A percentile compares a stretch with the other conserved stretches of the same genome.
Conservation (phyloP, 2,329 filamentous ascomycete species). For the Orbilia ellipsospora region DNA sequence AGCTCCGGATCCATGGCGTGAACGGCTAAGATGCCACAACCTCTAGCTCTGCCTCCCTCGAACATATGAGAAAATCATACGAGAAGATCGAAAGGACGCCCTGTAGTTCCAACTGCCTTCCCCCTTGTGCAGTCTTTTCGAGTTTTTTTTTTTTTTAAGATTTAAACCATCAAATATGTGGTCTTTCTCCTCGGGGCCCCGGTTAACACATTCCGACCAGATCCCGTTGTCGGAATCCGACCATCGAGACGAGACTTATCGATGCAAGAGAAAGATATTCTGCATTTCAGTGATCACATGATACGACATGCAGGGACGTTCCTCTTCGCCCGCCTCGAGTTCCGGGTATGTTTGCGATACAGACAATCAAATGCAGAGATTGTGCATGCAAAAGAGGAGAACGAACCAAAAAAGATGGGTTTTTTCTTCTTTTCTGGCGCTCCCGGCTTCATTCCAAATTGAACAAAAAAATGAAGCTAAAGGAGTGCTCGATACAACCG, state of each 20-base stretch:
- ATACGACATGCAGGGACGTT: conserved; percentile 47
- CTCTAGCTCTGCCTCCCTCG: conserved; percentile 12
- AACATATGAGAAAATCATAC: conserved; percentile 39
- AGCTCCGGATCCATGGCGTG: conserved; percentile 55
- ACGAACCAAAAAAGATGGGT: conserved; percentile 1
- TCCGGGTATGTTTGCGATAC: conserved; percentile 3
- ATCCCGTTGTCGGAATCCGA: conserved; percentile 14
- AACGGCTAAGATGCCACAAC: conserved; percentile 52
- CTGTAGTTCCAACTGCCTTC: not conserved
- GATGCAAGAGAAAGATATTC: conserved; percentile 16
- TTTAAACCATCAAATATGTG: no score
- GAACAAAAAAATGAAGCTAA: conserved; percentile 25
- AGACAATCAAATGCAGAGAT: conserved; percentile 41
- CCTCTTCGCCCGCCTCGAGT: conserved; percentile 15
- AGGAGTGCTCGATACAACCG: conserved; percentile 12
- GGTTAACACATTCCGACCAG: conserved; percentile 24
- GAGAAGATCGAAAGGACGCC: conserved; percentile 17
- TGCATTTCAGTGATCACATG: conserved; percentile 45
- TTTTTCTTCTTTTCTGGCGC: conserved; percentile 12
- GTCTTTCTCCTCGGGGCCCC: conserved; percentile 24
- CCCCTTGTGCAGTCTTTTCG: conserved; percentile 5
- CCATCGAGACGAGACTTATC: conserved; percentile 1
- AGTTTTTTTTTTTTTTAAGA: no score
- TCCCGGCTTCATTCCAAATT: conserved; percentile 20
- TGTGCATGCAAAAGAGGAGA: conserved; percentile 35